These are phyloP conservation scores for Calonectria naviculata DNA, from an alignment of 2,329 filamentous ascomycete species.

Conservation along the genomic window DNA sequence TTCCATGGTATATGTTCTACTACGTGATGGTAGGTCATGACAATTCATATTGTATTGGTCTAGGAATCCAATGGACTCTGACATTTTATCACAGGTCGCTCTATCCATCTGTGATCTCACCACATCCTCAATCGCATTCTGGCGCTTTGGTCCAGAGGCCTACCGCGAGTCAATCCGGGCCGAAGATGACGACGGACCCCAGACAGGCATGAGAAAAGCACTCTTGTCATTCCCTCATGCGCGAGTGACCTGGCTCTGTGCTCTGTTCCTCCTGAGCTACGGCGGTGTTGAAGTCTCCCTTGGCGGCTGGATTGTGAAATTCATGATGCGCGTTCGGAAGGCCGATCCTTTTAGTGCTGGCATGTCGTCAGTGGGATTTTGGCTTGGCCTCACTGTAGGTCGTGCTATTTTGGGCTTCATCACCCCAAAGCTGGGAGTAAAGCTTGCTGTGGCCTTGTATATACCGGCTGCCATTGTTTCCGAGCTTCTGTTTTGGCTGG, in stretches of 20 bases:
- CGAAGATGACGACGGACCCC: constrained; percentile 33
- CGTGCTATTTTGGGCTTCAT: constrained; percentile 78
- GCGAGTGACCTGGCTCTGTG: constrained; percentile 75
- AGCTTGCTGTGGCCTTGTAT: constrained; percentile 70
- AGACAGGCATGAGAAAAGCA: constrained; percentile 33
- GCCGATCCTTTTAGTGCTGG: constrained; percentile 76
- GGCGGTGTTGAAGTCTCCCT: constrained; percentile 81
- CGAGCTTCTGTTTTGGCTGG: constrained; percentile 83
- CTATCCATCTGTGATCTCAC: constrained; percentile 30
- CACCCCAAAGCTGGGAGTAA: constrained; percentile 78
- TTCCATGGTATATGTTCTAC: constrained; percentile 79
- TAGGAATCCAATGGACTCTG: background rate
- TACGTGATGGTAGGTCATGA: constrained; percentile 72
- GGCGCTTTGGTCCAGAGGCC: constrained; percentile 64
- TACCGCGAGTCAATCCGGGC: constrained; percentile 58
- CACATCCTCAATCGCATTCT: constrained; percentile 67
- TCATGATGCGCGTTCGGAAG: constrained; percentile 81
- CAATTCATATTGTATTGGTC: background rate
- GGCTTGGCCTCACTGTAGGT: constrained; percentile 82
- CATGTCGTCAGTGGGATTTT: constrained; percentile 83
- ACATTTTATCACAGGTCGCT: constrained; percentile 14
- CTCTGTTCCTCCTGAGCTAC: constrained; percentile 80
- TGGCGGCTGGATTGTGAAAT: constrained; percentile 86
- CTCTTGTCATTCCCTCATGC: constrained; percentile 56
- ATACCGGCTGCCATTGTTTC: constrained; percentile 71